Base-by-base conservation (phyloP, 306 rosid genomes). In the Acacia crassicarpa region DNA sequence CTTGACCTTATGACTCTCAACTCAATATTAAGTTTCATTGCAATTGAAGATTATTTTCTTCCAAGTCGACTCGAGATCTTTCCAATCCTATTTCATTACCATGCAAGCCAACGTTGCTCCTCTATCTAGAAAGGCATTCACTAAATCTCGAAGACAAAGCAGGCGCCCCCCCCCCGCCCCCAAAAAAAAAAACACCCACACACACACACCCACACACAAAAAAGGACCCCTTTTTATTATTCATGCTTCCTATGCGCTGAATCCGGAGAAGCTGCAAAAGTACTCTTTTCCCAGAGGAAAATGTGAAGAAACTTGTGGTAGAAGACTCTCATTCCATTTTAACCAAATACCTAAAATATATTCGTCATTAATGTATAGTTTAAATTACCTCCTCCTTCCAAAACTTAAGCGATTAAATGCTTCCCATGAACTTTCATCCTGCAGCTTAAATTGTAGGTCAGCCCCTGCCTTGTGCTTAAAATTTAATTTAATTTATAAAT, bases 1-100 rank as follows among this genome's bases (percentile, higher is more conserved):
- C 87, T 86, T 65, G 82, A 87, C 8, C 20, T 61, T 67, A 56
- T 91, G 75, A 81, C 85, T 80, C 86, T 87, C 33, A 82, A 75
- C 65, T 91, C 82, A 80, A 86, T 32, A 17, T 27, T 81, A 82
- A 73, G 87, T 80, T 85, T 68, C 44, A 76, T 83, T 51, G 90
- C 91, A 54, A 17, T 17, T 68, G n/a, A 62, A 23, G 23, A 71
- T 23, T 15, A 14, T 58, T 73, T 72, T 35, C 22, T 53, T 54
- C 17, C 20, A 9, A 33, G 33, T 62, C 5, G 2, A 62, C 30
- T 23, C 6, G 8, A 61, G 19, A 61, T 27, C 33, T 61, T 25
- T 25, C 38, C 17, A 23, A 61, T 25, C 67, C 7, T 3, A 25
- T 61, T 63, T 6, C 67, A 62, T 62, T 25, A 10, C 9, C 67